Percentiles rank a stretch among this genome's conserved stretches.
phyloP scores from a whole-genome alignment of 495 filamentous ascomycete genomes.

The Penicillium subrubescens region DNA sequence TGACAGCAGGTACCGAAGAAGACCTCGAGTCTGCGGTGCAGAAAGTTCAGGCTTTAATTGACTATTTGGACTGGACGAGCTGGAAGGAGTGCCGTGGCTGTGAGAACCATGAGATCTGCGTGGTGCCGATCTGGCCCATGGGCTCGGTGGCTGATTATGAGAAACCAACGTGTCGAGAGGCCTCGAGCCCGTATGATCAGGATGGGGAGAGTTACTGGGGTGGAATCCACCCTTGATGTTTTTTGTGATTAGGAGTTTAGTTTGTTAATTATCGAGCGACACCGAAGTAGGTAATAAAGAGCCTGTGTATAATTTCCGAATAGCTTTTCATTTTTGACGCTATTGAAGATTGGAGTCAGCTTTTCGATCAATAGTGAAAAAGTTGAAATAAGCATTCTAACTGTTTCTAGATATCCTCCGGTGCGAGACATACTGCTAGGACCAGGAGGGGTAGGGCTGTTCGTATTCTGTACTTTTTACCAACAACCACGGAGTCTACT shows the following conservation, averaged over 20 bases:
- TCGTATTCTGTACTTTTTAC: background rate
- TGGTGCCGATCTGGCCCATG: slow-evolving; percentile 68
- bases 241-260: background rate
- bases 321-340: background rate
- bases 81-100: slow-evolving; percentile 65
- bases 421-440: background rate
- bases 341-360: background rate
- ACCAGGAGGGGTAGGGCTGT: background rate
- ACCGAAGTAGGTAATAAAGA: background rate
- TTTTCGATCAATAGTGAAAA: background rate
- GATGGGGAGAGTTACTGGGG: slow-evolving; percentile 45
- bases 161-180: slow-evolving; percentile 50
- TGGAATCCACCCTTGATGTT: slow-evolving; percentile 11
- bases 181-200: slow-evolving; percentile 21
- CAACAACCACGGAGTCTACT: too few relatives aligned
- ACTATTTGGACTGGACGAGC: slow-evolving; percentile 58
- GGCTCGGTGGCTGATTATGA: slow-evolving; percentile 56
- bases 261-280: background rate
- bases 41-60: slow-evolving; percentile 43
- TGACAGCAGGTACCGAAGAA: slow-evolving; percentile 36
- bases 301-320: background rate
- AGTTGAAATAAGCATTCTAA: background rate
- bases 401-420: slow-evolving; percentile 1
- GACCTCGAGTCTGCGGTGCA: slow-evolving; percentile 27
- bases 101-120: slow-evolving; percentile 59